Evolutionary conservation across 208 protist species (phyloP), one percentile per base, ranked within the genome.

Genomic region (Wallacemonas collosoma): DNA sequence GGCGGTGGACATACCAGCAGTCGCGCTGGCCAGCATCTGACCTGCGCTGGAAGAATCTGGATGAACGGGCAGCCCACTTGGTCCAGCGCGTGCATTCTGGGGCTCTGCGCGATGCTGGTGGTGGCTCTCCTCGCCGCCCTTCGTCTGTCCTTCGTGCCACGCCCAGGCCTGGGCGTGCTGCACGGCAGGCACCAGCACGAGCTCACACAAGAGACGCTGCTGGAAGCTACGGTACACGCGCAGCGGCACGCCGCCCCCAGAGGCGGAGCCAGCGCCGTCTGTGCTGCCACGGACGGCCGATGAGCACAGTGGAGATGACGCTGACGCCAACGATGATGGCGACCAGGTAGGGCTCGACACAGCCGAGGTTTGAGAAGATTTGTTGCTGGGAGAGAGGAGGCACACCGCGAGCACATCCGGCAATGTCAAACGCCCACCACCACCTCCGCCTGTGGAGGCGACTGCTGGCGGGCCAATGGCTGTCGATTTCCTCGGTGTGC

Each of bases 151-250:
- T 8, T 26, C 43, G n/a, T 50, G 60, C 60, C 38, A 8, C 12
- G 60, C 60, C 60, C 60, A 65, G 11, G 38, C 43, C 41, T 65
- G 60, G 41, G 60, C 60, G 60, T 50, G 14, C 60, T 48, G 60
- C 40, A 65, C 40, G 60, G 60, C 60, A 5, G 60, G 60, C 12
- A 12, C 14, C 60, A 45, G 17, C 40, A 65, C 60, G 11, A 65
- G 60, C 60, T 65, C 60, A 8, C n/a, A 11, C 40, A 65, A 12
- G 3, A 50, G 40, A 8, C n/a, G 38, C 60, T 65, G 60, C 43
- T 44, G 60, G 50, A 65, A 51, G 41, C 43, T 44, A n/a, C 60
- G 60, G 40, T 53, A 65, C 12, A 65, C 60, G 60, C 60, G 60
- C 7, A 65, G 40, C 3, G 43, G 41, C 6, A 9, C 17, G 26